Evolutionary conservation across 208 protist genomes (phyloP).

Genomic region (Acanthamoeba royreba): DNA sequence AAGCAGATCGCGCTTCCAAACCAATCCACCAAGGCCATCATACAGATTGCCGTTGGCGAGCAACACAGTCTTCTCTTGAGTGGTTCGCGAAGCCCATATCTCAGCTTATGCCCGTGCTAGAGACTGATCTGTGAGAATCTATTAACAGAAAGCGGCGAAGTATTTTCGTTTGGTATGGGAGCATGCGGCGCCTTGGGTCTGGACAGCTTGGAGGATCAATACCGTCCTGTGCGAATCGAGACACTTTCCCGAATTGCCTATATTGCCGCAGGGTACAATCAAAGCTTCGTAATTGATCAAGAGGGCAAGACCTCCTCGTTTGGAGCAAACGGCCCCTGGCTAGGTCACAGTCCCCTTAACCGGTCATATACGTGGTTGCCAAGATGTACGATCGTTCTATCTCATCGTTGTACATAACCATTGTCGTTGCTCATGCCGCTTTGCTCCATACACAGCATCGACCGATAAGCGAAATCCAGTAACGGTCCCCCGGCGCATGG

Average conservation of each 20-base stretch:
- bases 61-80: not conserved
- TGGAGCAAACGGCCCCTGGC: not conserved
- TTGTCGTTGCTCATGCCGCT: not conserved
- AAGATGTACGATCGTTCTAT: not conserved
- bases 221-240: not conserved
- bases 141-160: not conserved
- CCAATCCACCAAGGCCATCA: not conserved
- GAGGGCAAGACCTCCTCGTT: not conserved
- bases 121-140: not conserved
- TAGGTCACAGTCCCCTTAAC: not conserved
- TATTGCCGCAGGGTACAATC: slow-evolving; percentile 8
- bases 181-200: not conserved
- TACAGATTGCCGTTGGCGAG: not conserved
- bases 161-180: not conserved
- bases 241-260: not conserved
- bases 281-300: not conserved
- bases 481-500: not conserved
- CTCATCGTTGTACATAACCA: not conserved
- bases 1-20: not conserved
- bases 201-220: not conserved
- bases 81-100: not conserved
- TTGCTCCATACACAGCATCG: not conserved
- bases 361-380: not conserved
- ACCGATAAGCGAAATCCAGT: not conserved
- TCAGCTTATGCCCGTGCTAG: not conserved